Percentiles rank a stretch among this genome's conserved stretches.
Evolutionary conservation across 306 rosid genomes (phyloP).

Genomic region (Oxytropis ochrocephala): DNA sequence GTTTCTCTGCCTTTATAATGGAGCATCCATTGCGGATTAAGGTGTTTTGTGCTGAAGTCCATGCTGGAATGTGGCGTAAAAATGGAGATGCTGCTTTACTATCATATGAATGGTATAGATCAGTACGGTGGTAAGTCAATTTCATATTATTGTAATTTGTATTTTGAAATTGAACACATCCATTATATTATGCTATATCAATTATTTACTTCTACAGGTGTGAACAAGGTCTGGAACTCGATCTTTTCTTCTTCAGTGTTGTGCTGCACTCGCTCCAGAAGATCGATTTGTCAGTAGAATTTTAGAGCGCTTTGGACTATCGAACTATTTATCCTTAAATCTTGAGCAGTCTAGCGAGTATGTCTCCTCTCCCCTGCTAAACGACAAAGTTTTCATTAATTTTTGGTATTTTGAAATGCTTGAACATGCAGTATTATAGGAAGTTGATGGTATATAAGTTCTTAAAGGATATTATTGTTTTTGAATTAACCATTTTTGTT

Average conservation of each 20-base stretch:
- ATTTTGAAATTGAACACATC: background rate
- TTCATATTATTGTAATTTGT: constrained; percentile 13
- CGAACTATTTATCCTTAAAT: constrained; percentile 61
- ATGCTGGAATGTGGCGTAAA: constrained; percentile 96
- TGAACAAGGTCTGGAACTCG: constrained; percentile 86
- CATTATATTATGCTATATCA: background rate
- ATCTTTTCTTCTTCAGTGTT: constrained; percentile 95
- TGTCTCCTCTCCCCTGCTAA: constrained; percentile 23
- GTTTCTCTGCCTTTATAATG: constrained; percentile 89
- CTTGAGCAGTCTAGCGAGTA: constrained; percentile 68
- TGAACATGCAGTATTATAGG: background rate
- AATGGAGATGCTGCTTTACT: constrained; percentile 80
- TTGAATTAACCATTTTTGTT: background rate
- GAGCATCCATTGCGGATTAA: constrained; percentile 92
- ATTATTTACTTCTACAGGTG: constrained; percentile 57
- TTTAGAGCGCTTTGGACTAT: constrained; percentile 76
- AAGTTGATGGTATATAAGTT: background rate
- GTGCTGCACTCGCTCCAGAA: constrained; percentile 90
- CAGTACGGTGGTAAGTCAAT: constrained; percentile 74
- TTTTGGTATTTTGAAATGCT: constrained; percentile 1
- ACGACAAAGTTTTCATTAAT: constrained; percentile 14
- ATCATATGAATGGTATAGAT: constrained; percentile 77
- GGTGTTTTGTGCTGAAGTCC: constrained; percentile 94
- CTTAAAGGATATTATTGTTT: background rate
- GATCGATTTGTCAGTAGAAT: constrained; percentile 70